phyloP scores from a whole-genome alignment of 352 stramenopile genomes.

The Globisporangium barbulae region DNA sequence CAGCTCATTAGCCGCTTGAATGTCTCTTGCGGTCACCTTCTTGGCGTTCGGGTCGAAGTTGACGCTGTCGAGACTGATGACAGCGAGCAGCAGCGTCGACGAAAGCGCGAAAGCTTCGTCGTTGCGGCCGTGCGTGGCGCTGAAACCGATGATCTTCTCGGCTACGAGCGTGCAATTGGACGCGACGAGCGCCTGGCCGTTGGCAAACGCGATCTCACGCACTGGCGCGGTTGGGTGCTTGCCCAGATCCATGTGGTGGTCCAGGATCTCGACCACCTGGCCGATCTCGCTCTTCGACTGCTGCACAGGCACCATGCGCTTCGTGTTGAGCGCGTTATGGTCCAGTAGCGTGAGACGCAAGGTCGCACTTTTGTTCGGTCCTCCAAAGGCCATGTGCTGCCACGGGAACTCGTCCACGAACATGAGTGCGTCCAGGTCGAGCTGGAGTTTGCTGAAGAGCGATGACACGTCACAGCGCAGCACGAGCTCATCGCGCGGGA shows the following conservation, averaged over 20 bases:
- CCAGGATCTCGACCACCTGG: slow-evolving; percentile 68
- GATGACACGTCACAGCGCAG: slow-evolving; percentile 70
- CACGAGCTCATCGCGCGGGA: slow-evolving; percentile 53
- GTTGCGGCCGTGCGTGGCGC: slow-evolving; percentile 10
- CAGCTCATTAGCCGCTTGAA: slow-evolving; percentile 34
- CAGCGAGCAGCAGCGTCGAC: slow-evolving; percentile 71
- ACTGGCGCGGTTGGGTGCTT: slow-evolving; percentile 31
- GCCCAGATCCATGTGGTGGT: slow-evolving; percentile 73
- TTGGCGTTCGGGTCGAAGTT: slow-evolving; percentile 73
- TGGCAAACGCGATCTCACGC: slow-evolving; percentile 66
- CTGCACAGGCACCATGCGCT: slow-evolving; percentile 29
- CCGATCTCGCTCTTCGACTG: slow-evolving; percentile 18
- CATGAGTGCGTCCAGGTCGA: slow-evolving; percentile 52
- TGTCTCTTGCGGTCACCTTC: slow-evolving; percentile 71
- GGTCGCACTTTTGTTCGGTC: neutral
- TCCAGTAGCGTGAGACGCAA: slow-evolving; percentile 62
- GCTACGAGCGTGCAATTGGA: slow-evolving; percentile 81
- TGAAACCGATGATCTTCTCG: slow-evolving; percentile 36
- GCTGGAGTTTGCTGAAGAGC: slow-evolving; percentile 46
- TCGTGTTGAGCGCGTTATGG: slow-evolving; percentile 72
- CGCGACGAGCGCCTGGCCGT: slow-evolving; percentile 65
- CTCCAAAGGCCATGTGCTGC: slow-evolving; percentile 20
- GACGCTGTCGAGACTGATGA: slow-evolving; percentile 78
- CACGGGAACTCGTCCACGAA: slow-evolving; percentile 83
- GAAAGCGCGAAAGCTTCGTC: slow-evolving; percentile 29